A percentile compares a stretch with the other conserved stretches of the same genome.
phyloP scores from a whole-genome alignment of 2,329 filamentous ascomycete species.

The Verticillium albo-atrum region DNA sequence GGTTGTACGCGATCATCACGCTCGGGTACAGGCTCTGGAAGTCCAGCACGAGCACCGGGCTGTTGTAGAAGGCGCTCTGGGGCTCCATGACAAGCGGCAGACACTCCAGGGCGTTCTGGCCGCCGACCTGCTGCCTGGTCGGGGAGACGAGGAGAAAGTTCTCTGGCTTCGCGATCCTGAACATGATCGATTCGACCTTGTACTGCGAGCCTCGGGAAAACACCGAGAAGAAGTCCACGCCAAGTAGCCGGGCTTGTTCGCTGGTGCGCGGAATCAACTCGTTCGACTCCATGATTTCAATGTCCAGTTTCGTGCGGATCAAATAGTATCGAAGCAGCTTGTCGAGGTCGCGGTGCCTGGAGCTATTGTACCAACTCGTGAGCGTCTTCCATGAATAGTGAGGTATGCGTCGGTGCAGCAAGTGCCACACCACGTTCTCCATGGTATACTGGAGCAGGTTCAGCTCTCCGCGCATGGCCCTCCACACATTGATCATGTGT shows the following conservation, averaged over 20 bases:
- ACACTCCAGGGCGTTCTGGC: conserved; percentile 92
- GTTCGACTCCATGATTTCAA: conserved; percentile 89
- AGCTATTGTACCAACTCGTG: conserved; percentile 75
- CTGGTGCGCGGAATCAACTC: conserved; percentile 85
- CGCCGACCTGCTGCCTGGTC: conserved; percentile 84
- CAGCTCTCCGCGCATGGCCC: conserved; percentile 89
- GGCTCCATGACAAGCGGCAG: conserved; percentile 96
- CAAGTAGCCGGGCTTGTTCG: conserved; percentile 88
- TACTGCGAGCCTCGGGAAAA: conserved; percentile 94
- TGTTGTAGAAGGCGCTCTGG: conserved; percentile 88
- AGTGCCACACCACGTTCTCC: conserved; percentile 91
- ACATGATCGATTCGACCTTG: conserved; percentile 99
- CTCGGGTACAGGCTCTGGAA: conserved; percentile 96
- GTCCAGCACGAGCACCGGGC: conserved; percentile 84
- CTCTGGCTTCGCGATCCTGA: conserved; percentile 94
- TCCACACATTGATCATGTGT: conserved; percentile 96
- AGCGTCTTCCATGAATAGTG: conserved; percentile 78
- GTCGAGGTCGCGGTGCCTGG: conserved; percentile 61
- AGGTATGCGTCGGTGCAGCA: conserved; percentile 82
- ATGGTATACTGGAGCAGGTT: conserved; percentile 92
- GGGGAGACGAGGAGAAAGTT: conserved; percentile 89
- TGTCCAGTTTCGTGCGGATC: conserved; percentile 69
- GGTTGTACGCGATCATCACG: conserved; percentile 99
- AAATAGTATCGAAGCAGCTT: conserved; percentile 78
- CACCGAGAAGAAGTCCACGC: conserved; percentile 95